Evolutionary conservation across 192 early-diverging fungal species (phyloP), one percentile per base, ranked within the genome.

Genomic region (Funneliformis mosseae): DNA sequence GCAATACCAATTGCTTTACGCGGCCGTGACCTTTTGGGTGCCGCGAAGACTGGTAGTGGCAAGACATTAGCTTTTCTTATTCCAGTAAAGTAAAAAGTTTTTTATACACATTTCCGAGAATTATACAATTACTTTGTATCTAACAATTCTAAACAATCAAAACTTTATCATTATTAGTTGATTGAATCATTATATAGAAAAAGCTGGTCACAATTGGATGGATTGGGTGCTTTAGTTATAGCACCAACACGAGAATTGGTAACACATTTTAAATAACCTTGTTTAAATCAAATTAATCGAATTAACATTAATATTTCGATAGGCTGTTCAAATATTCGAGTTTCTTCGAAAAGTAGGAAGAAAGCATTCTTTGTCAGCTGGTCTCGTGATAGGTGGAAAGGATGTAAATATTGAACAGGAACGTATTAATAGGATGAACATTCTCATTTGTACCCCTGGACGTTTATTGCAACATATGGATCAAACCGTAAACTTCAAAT

Each of bases 381-480:
- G 97, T 14, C 87, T 98, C 81, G 88, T 99, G 38, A 99, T 98
- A 85, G 98, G 93, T 80, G 97, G 92, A 69, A 98, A 99, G 84
- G 92, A 96, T 76, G 92, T 97, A 41, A 87, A 91, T 59, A 89
- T 91, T 38, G 95, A 96, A 71, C 91, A 94, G 81, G 92, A 92
- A 66, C 82, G 92, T 27, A 84, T 96, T 61, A 78, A 78, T 59
- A 86, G 87, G 76, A 95, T 96, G 94, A 96, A 96, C 68, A 96
- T 96, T 74, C 80, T 96, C 21, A 89, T 96, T 14, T 90, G 88
- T 66, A 96, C 95, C 8, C 95, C 95, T 2, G 95, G 95, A 21
- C 92, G 95, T 23, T 83, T 96, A 61, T 84, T 96, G 81, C 95
- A 96, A 83, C 95, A 96, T 64, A 96, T 95, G 95, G 93, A 96